Evolutionary conservation across 2,329 filamentous ascomycete species (phyloP).

Genomic region (Diaporthe nobilis): DNA sequence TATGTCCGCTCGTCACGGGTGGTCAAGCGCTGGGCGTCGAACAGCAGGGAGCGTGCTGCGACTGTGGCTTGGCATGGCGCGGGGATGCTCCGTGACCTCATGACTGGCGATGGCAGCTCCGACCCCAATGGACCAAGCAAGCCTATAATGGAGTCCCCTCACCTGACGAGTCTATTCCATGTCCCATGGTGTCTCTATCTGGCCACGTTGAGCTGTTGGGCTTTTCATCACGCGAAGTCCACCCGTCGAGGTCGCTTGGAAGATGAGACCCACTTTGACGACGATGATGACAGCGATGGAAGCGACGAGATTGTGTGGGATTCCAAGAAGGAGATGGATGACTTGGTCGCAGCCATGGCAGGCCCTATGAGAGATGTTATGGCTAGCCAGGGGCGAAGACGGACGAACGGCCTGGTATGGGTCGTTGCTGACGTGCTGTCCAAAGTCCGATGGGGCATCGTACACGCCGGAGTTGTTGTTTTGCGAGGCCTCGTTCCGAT

Average conservation of each 20-base stretch:
- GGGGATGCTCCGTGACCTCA: conserved; percentile 62
- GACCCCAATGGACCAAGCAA: background rate
- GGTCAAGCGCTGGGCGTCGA: conserved; percentile 64
- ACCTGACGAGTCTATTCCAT: conserved; percentile 66
- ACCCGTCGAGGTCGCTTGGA: conserved; percentile 45
- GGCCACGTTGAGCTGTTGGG: conserved; percentile 70
- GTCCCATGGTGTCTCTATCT: conserved; percentile 75
- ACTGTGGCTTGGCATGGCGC: conserved; percentile 69
- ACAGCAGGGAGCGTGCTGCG: conserved; percentile 51
- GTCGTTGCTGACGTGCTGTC: conserved; percentile 69
- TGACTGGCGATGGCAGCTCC: background rate
- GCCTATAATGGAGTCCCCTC: background rate
- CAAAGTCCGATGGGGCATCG: conserved; percentile 72
- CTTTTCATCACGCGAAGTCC: conserved; percentile 63
- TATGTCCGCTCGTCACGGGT: conserved; percentile 64
- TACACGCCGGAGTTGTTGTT: conserved; percentile 73
- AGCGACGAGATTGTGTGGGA: conserved; percentile 65
- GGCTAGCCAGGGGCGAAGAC: conserved; percentile 58
- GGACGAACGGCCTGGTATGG: conserved; percentile 66
- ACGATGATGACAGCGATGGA: conserved; percentile 47
- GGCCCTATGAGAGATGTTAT: conserved; percentile 54
- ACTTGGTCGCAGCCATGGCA: conserved; percentile 56
- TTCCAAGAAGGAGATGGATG: conserved; percentile 62
- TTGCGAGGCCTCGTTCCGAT: conserved; percentile 55
- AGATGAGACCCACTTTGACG: background rate